Base-by-base conservation (phyloP, 352 stramenopile species). In the Blastocystis sp. region DNA sequence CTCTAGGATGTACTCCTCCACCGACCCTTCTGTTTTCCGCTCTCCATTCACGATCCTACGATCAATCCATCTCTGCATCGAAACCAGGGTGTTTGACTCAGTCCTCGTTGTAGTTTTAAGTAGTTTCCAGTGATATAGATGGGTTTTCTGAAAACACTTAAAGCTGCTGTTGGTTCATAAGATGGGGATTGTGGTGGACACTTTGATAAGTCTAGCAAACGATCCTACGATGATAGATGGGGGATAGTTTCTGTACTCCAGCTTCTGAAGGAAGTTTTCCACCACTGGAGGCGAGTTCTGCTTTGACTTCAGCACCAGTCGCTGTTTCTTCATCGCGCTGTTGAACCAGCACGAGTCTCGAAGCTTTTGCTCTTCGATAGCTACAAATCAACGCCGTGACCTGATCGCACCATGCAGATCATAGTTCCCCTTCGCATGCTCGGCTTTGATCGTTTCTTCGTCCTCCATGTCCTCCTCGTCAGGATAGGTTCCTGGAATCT, bases 51-150 rank as follows among this genome's bases (percentile, higher is more conserved):
- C 90, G 62, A 95, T 79, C 77, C 77, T 88, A 43, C 9, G 20
- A 8, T 88, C 20, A 88, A 2, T 26, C 20, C 45, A 6, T n/a
- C 61, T 18, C n/a, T 18, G n/a, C 6, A 23, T 6, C 20, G 47
- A 13, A 23, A 80, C 95, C 95, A 97, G 13, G 94, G 94, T 43
- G 94, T 96, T 90, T 97, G 95, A 82, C 93, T 96, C 62, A 97
- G 89, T 2, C 94, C 94, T 18, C 95, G 93, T 88, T 94, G 91
- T 79, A 94, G 94, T 90, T 97, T 97, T 66, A 95, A 91, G 92
- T 97, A 97, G 18, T 94, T 92, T 1, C 94, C 94, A 43, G 94
- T 92, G 43, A 97, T 87, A 89, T 95, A 97, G 26, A 97, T 92
- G 1, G 94, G 92, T 45, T 95, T 93, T 23, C 93, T 93, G 76